Evolutionary conservation across 495 filamentous ascomycete species (phyloP), one percentile per base, ranked within the genome.

Genomic region (Lasiosphaeriaceae sp.): DNA sequence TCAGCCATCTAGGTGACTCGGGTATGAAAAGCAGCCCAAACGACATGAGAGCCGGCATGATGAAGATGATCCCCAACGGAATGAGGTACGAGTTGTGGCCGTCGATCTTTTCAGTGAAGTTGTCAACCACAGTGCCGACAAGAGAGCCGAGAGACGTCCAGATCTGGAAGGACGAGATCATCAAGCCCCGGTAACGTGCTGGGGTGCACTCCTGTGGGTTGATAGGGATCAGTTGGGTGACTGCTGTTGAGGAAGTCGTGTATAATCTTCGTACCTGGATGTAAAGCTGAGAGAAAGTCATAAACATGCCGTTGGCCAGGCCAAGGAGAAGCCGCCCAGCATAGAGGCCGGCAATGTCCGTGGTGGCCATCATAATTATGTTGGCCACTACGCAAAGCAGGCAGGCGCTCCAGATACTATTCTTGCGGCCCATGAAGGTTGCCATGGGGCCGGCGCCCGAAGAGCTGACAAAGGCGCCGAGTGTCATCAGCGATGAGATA

Each of bases 1-100:
- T 68, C 24, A 86, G 70, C 83, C 83, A 86, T 17, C 83, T 76
- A 0, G 83, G 83, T 11, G 77, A 80, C 63, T 86, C 83, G 2
- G 83, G 82, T 37, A 86, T 77, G 59, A 85, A 80, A 50, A 84
- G 66, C 7, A 86, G 58, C 2, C 77, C 78, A 19, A 74, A 53
- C 11, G 67, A 64, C 39, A 84, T 57, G 47, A 86, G 51, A 2
- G 69, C 71, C 0, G 83, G 82, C 11, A 84, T 68, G 41, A 83
- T 68, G 54, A 77, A 82, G 48, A 84, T 69, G 19, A 84, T 62
- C 0, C 80, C 80, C 0, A 86, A 65, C 0, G 83, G 82, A 48
- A 83, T 80, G 0, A 81, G 68, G 58, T 86, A 86, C 0, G 74
- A 71, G 11, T 69, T 50, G 47, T 63, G 77, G 6, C 65, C 72